Base-by-base conservation (phyloP, 805 yeast species). In the Blastobotrys terrestris region DNA sequence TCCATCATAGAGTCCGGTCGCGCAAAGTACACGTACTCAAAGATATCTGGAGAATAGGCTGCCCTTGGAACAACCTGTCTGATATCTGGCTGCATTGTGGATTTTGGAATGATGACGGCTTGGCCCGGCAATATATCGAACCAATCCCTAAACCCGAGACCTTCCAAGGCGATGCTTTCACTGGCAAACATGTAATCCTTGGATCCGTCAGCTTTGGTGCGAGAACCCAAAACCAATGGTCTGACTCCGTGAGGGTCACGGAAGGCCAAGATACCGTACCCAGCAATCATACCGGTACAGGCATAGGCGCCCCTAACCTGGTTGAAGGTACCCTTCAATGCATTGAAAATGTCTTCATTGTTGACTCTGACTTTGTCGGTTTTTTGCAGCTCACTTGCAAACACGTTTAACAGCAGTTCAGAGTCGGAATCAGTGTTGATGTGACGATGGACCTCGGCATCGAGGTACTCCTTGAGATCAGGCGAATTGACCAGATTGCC, bases 211-310 rank as follows among this genome's bases (percentile, higher is more conserved):
- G 70, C 71, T 59, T 81, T 81, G 44, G 69, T 63, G 63, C 99
- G 81, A 71, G 87, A 92, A 53, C 99, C 99, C 60, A 80, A 79
- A 39, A 90, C 75, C 52, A 92, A 74, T 2, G 99, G 99, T 67
- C 99, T 81, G 61, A 94, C 88, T 57, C 98, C 99, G 66, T 92
- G 84, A 35, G 99, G 97, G 71, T 94, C 99, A 70, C 99, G 81
- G 76, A 94, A 94, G 0, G 97, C 99, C 64, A 94, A 82, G 56
- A 94, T 66, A 46, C 97, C 98, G 71, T 85, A 94, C 46, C 99
- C 99, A 1, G 99, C 98, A 54, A 94, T 76, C 86, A 94, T 82
- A 51, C 95, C 95, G 48, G 85, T 82, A 73, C 97, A 90, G 1
- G 98, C 97, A 67, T 89, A 94, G n/a, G 97, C 98, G 58, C 99